Evolutionary conservation across 208 protist species (phyloP).

Genomic region (Trypanosoma theileri): DNA sequence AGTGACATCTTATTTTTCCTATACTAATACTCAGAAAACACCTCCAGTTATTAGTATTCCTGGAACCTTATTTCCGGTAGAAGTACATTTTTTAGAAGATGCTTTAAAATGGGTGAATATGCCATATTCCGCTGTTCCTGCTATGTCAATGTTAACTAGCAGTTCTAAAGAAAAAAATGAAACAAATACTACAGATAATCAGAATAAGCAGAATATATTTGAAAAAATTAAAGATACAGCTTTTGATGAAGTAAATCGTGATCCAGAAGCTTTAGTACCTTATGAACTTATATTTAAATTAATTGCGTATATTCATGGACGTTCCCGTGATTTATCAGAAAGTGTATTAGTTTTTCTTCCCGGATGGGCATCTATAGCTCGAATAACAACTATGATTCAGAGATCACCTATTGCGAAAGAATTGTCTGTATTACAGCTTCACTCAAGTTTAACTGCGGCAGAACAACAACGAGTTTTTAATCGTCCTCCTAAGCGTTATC

Average conservation of each 20-base stretch:
- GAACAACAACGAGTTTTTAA: slow-evolving; percentile 92
- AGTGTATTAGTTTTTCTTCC: slow-evolving; percentile 91
- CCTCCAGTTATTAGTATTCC: slow-evolving; percentile 81
- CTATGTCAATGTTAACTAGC: slow-evolving; percentile 32
- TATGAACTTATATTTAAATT: slow-evolving; percentile 72
- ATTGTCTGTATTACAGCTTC: slow-evolving; percentile 85
- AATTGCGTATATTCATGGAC: slow-evolving; percentile 57
- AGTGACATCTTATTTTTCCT: slow-evolving; percentile 67
- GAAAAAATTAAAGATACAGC: slow-evolving; percentile 64
- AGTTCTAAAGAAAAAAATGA: slow-evolving; percentile 11
- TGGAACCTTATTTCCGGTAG: slow-evolving; percentile 76
- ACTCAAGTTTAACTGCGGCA: slow-evolving; percentile 86
- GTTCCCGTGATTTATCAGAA: slow-evolving; percentile 40
- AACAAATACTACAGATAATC: slow-evolving; percentile 6
- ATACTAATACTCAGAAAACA: slow-evolving; percentile 28
- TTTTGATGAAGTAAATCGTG: slow-evolving; percentile 49
- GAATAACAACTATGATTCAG: slow-evolving; percentile 53
- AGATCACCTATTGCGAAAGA: slow-evolving; percentile 40
- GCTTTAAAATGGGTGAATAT: slow-evolving; percentile 49
- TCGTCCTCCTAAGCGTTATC: slow-evolving; percentile 58
- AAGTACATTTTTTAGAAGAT: slow-evolving; percentile 90
- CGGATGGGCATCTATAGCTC: slow-evolving; percentile 88
- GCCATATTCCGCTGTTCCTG: slow-evolving; percentile 29
- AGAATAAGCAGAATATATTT: slow-evolving; percentile 29
- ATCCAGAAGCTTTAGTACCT: slow-evolving; percentile 64